Percentiles rank a stretch among this genome's conserved stretches.
phyloP scores from a whole-genome alignment of 1,139 yeast species.

The Magnusiomyces magnusii region DNA sequence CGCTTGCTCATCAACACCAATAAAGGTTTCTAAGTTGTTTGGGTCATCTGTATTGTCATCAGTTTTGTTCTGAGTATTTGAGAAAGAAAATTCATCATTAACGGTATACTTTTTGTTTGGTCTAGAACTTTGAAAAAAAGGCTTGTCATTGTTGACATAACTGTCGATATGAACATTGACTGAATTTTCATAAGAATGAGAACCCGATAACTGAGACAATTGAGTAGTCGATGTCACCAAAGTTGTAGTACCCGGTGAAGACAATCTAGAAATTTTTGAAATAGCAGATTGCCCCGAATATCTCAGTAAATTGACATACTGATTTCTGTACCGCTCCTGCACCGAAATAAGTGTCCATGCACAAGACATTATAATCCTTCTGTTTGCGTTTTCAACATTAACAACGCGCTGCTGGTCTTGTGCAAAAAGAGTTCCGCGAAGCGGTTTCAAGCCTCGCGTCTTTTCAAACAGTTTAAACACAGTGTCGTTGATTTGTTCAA shows the following conservation, averaged over 20 bases:
- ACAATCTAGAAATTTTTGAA: background rate
- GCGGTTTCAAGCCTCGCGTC: slow-evolving; percentile 6
- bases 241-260: background rate
- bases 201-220: background rate
- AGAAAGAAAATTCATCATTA: background rate
- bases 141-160: background rate
- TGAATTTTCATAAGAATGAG: background rate
- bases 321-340: background rate
- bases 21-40: background rate
- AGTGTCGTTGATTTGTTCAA: slow-evolving; percentile 7
- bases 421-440: slow-evolving; percentile 4
- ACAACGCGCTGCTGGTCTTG: slow-evolving; percentile 13
- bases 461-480: slow-evolving; percentile 8
- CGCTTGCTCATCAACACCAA: background rate
- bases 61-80: background rate
- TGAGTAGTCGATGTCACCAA: background rate
- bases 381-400: slow-evolving; percentile 11
- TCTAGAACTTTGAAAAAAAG: background rate
- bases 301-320: background rate
- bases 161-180: background rate
- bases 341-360: slow-evolving; percentile 14
- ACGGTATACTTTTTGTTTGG: background rate
- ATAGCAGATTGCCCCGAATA: background rate
- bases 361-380: slow-evolving; percentile 9
- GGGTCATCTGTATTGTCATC: background rate